Evolutionary conservation across 768 basidiomycete genomes (phyloP).

Genomic region (Lactarius trivialis): DNA sequence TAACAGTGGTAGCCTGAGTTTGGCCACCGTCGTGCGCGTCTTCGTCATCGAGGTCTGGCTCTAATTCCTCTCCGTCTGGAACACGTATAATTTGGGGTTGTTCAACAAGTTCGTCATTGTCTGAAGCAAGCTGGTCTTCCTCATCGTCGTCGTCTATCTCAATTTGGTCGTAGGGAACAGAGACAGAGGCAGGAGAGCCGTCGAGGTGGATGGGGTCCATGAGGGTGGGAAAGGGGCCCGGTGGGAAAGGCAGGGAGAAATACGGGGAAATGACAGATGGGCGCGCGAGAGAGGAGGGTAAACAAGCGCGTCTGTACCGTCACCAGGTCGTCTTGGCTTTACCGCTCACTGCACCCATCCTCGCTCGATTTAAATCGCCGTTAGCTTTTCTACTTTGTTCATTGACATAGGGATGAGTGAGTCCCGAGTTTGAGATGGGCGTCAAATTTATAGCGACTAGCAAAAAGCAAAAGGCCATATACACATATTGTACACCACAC

Average conservation of each 20-base stretch:
- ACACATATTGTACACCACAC: conserved; percentile 1
- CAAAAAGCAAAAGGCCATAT: neutral
- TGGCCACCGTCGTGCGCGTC: conserved; percentile 5
- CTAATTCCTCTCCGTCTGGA: conserved; percentile 21
- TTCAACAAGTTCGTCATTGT: conserved; percentile 19
- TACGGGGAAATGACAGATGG: conserved; percentile 8
- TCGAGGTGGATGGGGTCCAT: conserved; percentile 25
- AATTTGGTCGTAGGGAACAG: conserved; percentile 16
- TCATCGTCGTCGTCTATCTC: conserved; percentile 23
- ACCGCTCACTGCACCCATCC: neutral
- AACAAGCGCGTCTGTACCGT: neutral
- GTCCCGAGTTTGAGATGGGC: conserved; percentile 13
- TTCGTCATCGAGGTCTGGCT: conserved; percentile 22
- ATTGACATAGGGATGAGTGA: neutral
- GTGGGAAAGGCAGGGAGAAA: conserved; percentile 8
- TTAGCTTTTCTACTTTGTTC: neutral
- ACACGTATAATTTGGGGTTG: neutral
- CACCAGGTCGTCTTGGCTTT: neutral
- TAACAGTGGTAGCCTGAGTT: neutral
- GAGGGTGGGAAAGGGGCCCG: conserved; percentile 1
- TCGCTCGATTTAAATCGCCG: neutral
- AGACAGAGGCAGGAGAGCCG: conserved; percentile 9
- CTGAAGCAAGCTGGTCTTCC: conserved; percentile 23
- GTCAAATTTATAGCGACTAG: conserved; percentile 2
- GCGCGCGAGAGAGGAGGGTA: conserved; percentile 3